Evolutionary conservation across 352 stramenopile species (phyloP).

Genomic region (Pythium utonaiense): DNA sequence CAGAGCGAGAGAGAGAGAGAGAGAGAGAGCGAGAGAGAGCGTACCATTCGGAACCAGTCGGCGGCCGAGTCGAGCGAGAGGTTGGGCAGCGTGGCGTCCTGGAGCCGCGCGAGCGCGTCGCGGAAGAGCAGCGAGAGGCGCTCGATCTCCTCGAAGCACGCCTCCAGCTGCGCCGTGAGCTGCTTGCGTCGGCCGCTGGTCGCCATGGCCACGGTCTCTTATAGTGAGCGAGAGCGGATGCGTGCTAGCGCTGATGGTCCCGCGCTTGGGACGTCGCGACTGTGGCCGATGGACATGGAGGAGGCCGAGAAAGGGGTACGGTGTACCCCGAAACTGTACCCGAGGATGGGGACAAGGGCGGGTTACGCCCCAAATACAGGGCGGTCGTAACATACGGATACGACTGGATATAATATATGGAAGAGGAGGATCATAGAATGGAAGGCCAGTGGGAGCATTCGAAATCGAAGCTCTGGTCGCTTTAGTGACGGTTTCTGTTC

Average conservation of each 20-base stretch:
- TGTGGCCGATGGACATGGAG: not conserved
- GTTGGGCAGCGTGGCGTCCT: conserved; percentile 29
- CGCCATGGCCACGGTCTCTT: conserved; percentile 4
- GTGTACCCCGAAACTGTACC: not conserved
- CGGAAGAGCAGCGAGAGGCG: conserved; percentile 32
- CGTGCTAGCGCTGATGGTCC: not conserved
- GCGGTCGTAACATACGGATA: conserved; percentile 7
- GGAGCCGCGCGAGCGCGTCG: conserved; percentile 42
- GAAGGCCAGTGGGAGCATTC: not conserved
- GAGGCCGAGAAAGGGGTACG: not conserved
- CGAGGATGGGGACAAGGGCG: not conserved
- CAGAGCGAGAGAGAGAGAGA: not conserved
- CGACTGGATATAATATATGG: too few species aligned
- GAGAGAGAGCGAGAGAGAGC: not conserved
- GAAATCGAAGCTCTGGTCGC: not conserved
- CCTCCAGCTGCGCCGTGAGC: conserved; percentile 42
- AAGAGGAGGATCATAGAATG: too few species aligned
- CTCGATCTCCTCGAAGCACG: conserved; percentile 49
- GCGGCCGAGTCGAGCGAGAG: conserved; percentile 35
- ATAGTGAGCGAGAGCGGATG: too few species aligned
- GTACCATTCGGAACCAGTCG: conserved; percentile 66
- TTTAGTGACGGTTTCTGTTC: not conserved
- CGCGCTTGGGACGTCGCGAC: not conserved
- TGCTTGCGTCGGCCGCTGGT: conserved; percentile 23
- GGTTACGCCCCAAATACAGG: conserved; percentile 15